These are phyloP conservation scores for Lepidium didymum DNA, from an alignment of 345 rosid genomes.

Conservation along the genomic window DNA sequence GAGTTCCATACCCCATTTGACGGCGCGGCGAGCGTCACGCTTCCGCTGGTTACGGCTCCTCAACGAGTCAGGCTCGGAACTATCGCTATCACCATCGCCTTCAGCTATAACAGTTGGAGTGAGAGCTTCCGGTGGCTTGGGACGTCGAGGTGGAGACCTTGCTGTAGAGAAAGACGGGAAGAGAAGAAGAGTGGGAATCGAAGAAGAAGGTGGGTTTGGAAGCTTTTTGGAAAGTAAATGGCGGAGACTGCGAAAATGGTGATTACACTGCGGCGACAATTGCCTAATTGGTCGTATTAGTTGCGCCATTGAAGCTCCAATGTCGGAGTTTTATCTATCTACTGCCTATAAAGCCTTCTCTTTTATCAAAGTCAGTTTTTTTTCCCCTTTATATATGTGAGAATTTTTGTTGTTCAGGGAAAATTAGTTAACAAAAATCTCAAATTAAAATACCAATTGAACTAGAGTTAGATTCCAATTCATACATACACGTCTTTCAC, in stretches of 20 bases:
- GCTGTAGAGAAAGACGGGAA: constrained; percentile 12
- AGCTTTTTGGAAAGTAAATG: not conserved
- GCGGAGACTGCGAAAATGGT: constrained; percentile 10
- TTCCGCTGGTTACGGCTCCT: constrained; percentile 81
- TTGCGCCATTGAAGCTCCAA: constrained; percentile 15
- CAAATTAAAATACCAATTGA: not conserved
- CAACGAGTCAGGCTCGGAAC: constrained; percentile 39
- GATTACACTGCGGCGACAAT: constrained; percentile 10
- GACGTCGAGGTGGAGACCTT: constrained; percentile 32
- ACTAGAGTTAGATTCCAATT: constrained; percentile 10
- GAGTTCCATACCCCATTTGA: constrained; percentile 74
- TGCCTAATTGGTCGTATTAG: constrained; percentile 25
- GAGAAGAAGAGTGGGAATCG: constrained; percentile 2
- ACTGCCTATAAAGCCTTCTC: not conserved
- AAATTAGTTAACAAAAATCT: not conserved
- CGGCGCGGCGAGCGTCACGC: constrained; percentile 86
- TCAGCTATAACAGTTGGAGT: constrained; percentile 23
- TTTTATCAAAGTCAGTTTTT: not conserved
- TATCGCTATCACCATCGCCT: constrained; percentile 28
- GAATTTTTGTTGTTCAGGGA: not conserved
- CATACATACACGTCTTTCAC: constrained; percentile 2
- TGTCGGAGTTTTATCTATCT: constrained; percentile 2
- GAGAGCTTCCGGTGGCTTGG: constrained; percentile 23
- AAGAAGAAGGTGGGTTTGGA: constrained; percentile 1
- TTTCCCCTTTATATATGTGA: not conserved